Conservation (phyloP, 1,284 basidiomycete species). For the Coniferiporia sulphurascens region DNA sequence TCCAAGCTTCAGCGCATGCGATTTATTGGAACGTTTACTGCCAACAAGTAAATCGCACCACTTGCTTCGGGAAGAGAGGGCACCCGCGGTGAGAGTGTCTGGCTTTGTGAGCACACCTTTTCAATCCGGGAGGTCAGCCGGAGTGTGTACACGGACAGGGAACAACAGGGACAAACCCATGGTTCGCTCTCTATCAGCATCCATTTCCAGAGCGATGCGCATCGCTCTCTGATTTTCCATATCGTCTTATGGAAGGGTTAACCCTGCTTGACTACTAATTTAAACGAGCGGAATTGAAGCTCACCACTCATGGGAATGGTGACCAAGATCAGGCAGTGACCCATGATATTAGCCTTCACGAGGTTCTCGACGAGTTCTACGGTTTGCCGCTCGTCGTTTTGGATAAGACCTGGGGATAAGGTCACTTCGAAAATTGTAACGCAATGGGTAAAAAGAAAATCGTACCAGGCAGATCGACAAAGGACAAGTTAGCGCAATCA, state of each 20-base stretch:
- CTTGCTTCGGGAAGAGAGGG: constrained; percentile 34
- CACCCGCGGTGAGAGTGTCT: constrained; percentile 45
- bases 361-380: constrained; percentile 44
- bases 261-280: not conserved
- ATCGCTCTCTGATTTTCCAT: constrained; percentile 60
- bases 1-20: constrained; percentile 45
- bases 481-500: constrained; percentile 42
- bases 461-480: constrained; percentile 49
- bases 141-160: not conserved
- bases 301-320: constrained; percentile 59
- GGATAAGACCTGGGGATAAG: constrained; percentile 42
- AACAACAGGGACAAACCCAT: constrained; percentile 39
- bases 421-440: not conserved
- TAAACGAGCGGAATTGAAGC: constrained; percentile 8
- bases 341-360: constrained; percentile 40
- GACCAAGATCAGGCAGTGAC: constrained; percentile 52
- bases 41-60: constrained; percentile 58
- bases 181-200: constrained; percentile 49
- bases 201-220: constrained; percentile 45
- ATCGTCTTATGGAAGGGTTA: constrained; percentile 41
- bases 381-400: constrained; percentile 41
- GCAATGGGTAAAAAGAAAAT: not conserved
- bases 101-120: constrained; percentile 65
- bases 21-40: constrained; percentile 14
- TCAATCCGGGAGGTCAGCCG: not conserved